A percentile compares a stretch with the other conserved stretches of the same genome.
phyloP scores from a whole-genome alignment of 495 filamentous ascomycete species.

The Tuber calosporum region DNA sequence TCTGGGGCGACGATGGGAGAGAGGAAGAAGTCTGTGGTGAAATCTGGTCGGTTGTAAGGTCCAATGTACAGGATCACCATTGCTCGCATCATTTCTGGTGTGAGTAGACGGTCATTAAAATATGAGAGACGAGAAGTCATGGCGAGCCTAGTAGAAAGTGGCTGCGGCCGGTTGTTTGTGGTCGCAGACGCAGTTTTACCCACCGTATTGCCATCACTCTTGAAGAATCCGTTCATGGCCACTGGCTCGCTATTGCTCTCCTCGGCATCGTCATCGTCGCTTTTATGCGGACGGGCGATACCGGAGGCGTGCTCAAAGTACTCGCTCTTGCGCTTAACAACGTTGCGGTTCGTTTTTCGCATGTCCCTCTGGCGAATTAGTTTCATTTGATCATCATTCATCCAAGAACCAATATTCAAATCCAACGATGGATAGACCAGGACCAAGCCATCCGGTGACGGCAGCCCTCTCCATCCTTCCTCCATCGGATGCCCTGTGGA shows the following conservation, averaged over 20 bases:
- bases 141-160: slow-evolving; percentile 78
- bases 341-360: slow-evolving; percentile 65
- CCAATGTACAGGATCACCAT: slow-evolving; percentile 99
- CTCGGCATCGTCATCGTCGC: slow-evolving; percentile 42
- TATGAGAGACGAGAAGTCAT: slow-evolving; percentile 96
- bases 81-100: slow-evolving; percentile 96
- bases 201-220: background rate
- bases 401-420: slow-evolving; percentile 98
- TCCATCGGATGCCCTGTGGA: slow-evolving; percentile 51
- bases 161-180: slow-evolving; percentile 48
- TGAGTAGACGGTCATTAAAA: slow-evolving; percentile 89
- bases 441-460: slow-evolving; percentile 71
- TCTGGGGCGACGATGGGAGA: slow-evolving; percentile 87
- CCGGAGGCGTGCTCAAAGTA: slow-evolving; percentile 46
- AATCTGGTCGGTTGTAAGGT: slow-evolving; percentile 84
- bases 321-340: slow-evolving; percentile 70
- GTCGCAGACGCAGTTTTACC: slow-evolving; percentile 5
- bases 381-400: slow-evolving; percentile 95
- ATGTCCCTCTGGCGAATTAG: slow-evolving; percentile 77
- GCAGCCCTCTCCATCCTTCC: slow-evolving; percentile 47
- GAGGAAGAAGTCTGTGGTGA: slow-evolving; percentile 80
- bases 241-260: slow-evolving; percentile 33
- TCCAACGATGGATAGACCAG: slow-evolving; percentile 85
- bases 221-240: background rate
- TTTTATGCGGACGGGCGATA: slow-evolving; percentile 31